Conservation (phyloP, 768 basidiomycete genomes). For the Mrakia blollopis region DNA sequence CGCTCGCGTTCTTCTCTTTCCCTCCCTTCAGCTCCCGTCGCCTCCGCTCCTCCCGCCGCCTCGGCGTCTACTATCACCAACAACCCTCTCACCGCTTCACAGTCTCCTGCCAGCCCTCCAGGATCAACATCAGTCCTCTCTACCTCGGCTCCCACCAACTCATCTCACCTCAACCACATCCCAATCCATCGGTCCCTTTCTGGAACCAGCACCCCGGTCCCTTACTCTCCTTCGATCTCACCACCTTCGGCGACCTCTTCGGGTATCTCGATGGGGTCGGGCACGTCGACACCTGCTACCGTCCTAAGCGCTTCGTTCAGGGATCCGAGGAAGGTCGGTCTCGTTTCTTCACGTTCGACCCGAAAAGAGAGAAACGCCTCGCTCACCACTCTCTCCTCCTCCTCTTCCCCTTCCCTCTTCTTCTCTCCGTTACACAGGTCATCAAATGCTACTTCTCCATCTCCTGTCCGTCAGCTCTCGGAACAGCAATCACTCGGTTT, state of each 20-base stretch:
- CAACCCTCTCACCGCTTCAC: constrained; percentile 2
- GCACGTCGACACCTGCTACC: neutral
- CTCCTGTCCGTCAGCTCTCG: constrained; percentile 72
- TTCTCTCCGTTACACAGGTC: constrained; percentile 42
- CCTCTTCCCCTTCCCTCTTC: neutral
- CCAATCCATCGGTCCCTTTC: constrained; percentile 34
- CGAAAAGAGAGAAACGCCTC: neutral
- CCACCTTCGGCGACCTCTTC: neutral
- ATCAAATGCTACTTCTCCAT: constrained; percentile 79
- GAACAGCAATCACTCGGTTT: constrained; percentile 75
- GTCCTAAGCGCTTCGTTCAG: neutral
- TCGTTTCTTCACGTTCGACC: neutral
- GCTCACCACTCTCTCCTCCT: neutral
- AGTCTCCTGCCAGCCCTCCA: neutral
- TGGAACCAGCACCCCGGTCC: constrained; percentile 27
- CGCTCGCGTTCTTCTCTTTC: neutral
- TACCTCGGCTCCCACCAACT: constrained; percentile 13
- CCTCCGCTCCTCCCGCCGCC: constrained; percentile 19
- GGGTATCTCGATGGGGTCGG: neutral
- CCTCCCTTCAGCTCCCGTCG: neutral
- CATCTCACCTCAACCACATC: constrained; percentile 11
- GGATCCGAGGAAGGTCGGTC: constrained; percentile 3
- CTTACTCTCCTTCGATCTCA: neutral
- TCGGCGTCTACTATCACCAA: constrained; percentile 18
- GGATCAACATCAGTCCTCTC: constrained; percentile 11